Evolutionary conservation across 2,329 filamentous ascomycete species (phyloP).

Genomic region (Colletotrichum spaethianum): DNA sequence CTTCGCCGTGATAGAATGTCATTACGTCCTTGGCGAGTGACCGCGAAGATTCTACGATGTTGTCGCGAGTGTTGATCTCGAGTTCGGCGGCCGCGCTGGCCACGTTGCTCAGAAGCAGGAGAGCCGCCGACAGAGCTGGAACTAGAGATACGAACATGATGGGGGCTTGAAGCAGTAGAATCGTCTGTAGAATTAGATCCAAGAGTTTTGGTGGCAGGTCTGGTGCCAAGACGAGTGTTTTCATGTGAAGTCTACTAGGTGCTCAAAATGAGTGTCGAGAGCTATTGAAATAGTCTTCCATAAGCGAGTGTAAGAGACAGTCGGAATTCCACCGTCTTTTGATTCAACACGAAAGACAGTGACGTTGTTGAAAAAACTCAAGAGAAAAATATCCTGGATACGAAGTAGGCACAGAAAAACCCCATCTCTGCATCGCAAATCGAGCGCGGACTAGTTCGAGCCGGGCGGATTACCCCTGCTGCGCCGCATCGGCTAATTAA

Average conservation of each 20-base stretch:
- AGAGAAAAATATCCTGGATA: not conserved
- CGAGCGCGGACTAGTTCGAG: not conserved
- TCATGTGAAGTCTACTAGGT: not conserved
- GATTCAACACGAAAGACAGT: not conserved
- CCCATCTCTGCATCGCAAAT: not conserved
- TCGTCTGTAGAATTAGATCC: not conserved
- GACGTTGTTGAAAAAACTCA: not conserved
- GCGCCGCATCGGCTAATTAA: not conserved
- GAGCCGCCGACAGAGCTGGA: not conserved
- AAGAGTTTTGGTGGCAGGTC: not conserved
- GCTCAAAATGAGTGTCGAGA: not conserved
- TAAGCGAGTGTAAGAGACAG: not conserved
- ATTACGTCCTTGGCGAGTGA: conserved; percentile 50
- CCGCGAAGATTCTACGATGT: conserved; percentile 42
- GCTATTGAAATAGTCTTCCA: not conserved
- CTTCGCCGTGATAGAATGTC: conserved; percentile 49
- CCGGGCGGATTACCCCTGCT: conserved; percentile 14
- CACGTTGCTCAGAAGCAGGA: not conserved
- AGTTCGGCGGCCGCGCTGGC: not conserved
- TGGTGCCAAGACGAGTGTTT: not conserved
- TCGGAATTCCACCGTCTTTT: not conserved
- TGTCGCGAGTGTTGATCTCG: conserved; percentile 33
- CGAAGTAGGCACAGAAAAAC: not conserved
- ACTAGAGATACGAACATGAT: not conserved
- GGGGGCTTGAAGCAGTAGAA: not conserved